Conservation (phyloP, 2,329 filamentous ascomycete genomes). For the Alternaria sp. region DNA sequence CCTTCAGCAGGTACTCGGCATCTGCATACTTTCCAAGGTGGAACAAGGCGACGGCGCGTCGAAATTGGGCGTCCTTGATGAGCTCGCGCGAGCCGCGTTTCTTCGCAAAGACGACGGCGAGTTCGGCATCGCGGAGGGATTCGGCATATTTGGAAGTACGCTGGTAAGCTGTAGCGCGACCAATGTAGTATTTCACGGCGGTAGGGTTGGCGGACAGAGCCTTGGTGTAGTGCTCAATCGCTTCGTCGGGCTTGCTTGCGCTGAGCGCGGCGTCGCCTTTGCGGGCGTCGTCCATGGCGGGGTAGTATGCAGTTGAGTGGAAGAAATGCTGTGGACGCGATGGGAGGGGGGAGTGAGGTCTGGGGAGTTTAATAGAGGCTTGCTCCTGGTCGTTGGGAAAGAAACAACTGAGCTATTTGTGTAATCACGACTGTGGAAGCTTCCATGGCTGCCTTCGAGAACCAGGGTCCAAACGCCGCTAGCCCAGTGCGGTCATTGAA, state of each 20-base stretch:
- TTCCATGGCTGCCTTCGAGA: slow-evolving; percentile 16
- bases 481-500: background rate
- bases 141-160: slow-evolving; percentile 63
- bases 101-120: slow-evolving; percentile 69
- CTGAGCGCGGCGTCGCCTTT: slow-evolving; percentile 70
- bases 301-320: slow-evolving; percentile 17
- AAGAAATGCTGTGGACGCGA: background rate
- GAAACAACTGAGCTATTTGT: background rate
- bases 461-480: slow-evolving; percentile 14
- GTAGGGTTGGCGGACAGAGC: slow-evolving; percentile 71
- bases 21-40: slow-evolving; percentile 76
- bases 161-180: slow-evolving; percentile 80
- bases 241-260: slow-evolving; percentile 69
- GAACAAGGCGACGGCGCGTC: slow-evolving; percentile 77
- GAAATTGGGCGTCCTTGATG: slow-evolving; percentile 82
- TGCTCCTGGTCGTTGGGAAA: background rate
- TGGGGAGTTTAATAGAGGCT: background rate
- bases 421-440: slow-evolving; percentile 16
- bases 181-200: slow-evolving; percentile 81
- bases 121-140: slow-evolving; percentile 58
- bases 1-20: slow-evolving; percentile 73
- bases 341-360: background rate
- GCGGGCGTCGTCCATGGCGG: slow-evolving; percentile 62
- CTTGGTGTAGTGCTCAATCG: slow-evolving; percentile 69
- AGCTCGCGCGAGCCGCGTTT: slow-evolving; percentile 77